These are phyloP conservation scores for Dactylellina sp. DNA, from an alignment of 2,329 filamentous ascomycete species.

Conservation along the genomic window DNA sequence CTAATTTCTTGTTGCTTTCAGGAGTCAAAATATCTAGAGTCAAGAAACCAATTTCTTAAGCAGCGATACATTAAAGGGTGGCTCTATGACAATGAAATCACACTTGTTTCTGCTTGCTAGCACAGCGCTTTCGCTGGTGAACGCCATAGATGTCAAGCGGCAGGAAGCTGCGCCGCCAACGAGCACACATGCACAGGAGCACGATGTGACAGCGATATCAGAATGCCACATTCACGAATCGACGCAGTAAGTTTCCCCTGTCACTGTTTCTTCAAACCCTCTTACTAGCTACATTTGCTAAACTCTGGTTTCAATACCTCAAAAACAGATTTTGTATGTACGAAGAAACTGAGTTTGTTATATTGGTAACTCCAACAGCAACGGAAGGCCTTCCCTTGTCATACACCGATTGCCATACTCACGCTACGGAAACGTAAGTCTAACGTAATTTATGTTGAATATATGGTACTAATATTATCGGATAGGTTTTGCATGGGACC, in stretches of 20 bases:
- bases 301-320: slow-evolving; percentile 23
- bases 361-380: slow-evolving; percentile 55
- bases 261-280: neutral
- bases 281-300: slow-evolving; percentile 3
- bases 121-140: slow-evolving; percentile 18
- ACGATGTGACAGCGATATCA: slow-evolving; percentile 33
- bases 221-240: slow-evolving; percentile 44
- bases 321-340: slow-evolving; percentile 44
- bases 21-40: neutral
- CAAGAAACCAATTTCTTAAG: neutral
- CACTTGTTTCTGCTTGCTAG: slow-evolving; percentile 16
- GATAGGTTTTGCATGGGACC: slow-evolving; percentile 63
- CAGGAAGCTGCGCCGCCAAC: slow-evolving; percentile 34
- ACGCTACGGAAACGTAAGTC: slow-evolving; percentile 67
- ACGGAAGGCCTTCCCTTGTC: slow-evolving; percentile 60
- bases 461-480: neutral
- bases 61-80: slow-evolving; percentile 2
- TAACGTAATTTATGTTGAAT: too few relatives aligned
- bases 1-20: neutral
- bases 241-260: slow-evolving; percentile 37
- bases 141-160: slow-evolving; percentile 30
- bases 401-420: slow-evolving; percentile 69
- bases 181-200: slow-evolving; percentile 21
- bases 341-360: slow-evolving; percentile 35
- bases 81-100: slow-evolving; percentile 10